Conservation (phyloP, 164 flowering plant genomes). For the Magnolia kwangsiensis region DNA sequence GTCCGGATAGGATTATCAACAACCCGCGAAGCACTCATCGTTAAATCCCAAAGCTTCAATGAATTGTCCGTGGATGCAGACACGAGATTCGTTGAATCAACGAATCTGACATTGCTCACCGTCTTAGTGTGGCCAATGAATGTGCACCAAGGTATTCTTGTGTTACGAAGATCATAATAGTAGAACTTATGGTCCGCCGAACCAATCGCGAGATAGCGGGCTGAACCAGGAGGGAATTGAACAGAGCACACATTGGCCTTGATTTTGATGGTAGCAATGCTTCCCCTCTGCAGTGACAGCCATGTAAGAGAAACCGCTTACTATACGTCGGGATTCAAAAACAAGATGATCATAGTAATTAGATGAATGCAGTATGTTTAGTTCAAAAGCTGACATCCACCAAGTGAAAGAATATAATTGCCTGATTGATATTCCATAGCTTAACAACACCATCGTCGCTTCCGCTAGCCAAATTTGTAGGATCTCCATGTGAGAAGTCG, state of each 20-base stretch:
- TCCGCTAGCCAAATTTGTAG: slow-evolving; percentile 91
- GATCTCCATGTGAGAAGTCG: slow-evolving; percentile 84
- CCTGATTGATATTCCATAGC: slow-evolving; percentile 99
- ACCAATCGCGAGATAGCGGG: slow-evolving; percentile 81
- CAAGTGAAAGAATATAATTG: slow-evolving; percentile 84
- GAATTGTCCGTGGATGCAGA: slow-evolving; percentile 95
- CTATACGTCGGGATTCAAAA: slow-evolving; percentile 28
- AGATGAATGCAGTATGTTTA: slow-evolving; percentile 71
- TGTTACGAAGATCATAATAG: slow-evolving; percentile 83
- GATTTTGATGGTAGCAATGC: slow-evolving; percentile 77
- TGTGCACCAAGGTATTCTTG: slow-evolving; percentile 66
- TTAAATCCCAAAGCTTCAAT: slow-evolving; percentile 91
- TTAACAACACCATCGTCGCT: slow-evolving; percentile 94
- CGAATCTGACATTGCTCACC: slow-evolving; percentile 89
- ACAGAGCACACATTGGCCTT: slow-evolving; percentile 96
- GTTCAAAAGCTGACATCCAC: slow-evolving; percentile 90
- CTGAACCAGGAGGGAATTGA: slow-evolving; percentile 78
- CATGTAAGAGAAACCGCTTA: slow-evolving; percentile 49
- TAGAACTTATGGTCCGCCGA: slow-evolving; percentile 92
- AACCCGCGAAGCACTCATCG: slow-evolving; percentile 55
- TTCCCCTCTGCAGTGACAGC: slow-evolving; percentile 68
- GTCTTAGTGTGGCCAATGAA: slow-evolving; percentile 75
- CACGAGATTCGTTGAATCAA: slow-evolving; percentile 72
- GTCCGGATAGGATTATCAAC: slow-evolving; percentile 75
- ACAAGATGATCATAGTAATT: slow-evolving; percentile 19